These are phyloP conservation scores for Mortierella sp. DNA, from an alignment of 371 early-diverging fungal genomes.

Conservation along the genomic window DNA sequence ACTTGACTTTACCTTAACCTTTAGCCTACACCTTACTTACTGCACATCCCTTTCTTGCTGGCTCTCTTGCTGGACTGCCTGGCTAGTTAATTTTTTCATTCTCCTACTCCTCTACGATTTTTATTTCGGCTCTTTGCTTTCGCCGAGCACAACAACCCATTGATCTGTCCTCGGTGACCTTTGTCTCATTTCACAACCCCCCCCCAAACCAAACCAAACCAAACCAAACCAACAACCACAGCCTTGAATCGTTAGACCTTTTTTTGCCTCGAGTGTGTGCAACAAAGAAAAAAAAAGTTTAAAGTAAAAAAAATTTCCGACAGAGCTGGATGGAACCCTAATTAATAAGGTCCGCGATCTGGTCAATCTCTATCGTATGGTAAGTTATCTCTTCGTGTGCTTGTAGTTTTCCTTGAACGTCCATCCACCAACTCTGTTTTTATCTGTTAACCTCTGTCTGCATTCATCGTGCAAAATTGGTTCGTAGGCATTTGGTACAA, in stretches of 20 bases:
- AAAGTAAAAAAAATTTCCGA: slow-evolving; percentile 7
- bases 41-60: too few species aligned
- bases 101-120: neutral
- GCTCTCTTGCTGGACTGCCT: too few species aligned
- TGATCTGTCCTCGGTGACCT: neutral
- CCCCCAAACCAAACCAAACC: neutral
- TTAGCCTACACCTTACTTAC: neutral
- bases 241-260: neutral
- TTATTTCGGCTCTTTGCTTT: slow-evolving; percentile 1
- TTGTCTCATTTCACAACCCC: neutral
- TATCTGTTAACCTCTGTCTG: too few species aligned
- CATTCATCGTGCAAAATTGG: too few species aligned
- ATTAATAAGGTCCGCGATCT: neutral
- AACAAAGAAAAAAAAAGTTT: neutral
- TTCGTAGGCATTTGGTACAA: neutral
- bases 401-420: neutral
- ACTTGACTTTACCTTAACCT: neutral
- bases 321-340: neutral
- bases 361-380: neutral
- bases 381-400: neutral
- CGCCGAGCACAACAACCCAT: too few species aligned
- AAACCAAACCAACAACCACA: neutral
- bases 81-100: neutral
- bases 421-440: neutral
- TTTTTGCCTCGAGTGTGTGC: too few species aligned